phyloP scores from a whole-genome alignment of 2,329 filamentous ascomycete species.

The Rutstroemia sp. region DNA sequence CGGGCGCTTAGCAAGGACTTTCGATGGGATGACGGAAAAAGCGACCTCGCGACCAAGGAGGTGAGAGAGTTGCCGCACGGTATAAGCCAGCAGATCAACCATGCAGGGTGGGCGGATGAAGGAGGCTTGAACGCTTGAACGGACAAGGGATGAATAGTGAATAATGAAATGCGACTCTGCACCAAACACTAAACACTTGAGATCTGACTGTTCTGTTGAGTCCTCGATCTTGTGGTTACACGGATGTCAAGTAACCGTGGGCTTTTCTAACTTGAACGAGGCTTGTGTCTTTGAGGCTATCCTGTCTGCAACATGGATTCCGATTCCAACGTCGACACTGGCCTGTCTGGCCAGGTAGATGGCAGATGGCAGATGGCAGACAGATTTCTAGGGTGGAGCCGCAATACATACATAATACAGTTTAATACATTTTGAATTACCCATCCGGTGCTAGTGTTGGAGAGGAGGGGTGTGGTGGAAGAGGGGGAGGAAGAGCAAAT shows the following conservation, averaged over 20 bases:
- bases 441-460: too few species aligned
- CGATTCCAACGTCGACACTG: neutral
- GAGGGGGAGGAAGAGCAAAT: too few species aligned
- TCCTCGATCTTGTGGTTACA: neutral
- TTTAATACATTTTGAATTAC: too few species aligned
- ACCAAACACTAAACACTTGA: too few species aligned
- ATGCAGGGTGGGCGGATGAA: neutral
- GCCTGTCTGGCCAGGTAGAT: neutral
- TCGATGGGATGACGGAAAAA: neutral
- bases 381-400: neutral
- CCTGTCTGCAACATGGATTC: neutral
- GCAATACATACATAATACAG: too few species aligned
- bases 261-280: conserved; percentile 1
- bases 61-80: neutral
- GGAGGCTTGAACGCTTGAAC: neutral
- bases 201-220: neutral
- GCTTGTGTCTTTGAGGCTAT: neutral
- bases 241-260: neutral
- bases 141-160: neutral
- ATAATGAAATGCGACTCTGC: neutral
- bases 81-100: too few species aligned
- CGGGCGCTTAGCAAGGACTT: conserved; percentile 3
- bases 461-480: too few species aligned
- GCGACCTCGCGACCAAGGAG: neutral
- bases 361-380: neutral